Conservation (phyloP, 495 filamentous ascomycete genomes). For the Aspergillus affinis region DNA sequence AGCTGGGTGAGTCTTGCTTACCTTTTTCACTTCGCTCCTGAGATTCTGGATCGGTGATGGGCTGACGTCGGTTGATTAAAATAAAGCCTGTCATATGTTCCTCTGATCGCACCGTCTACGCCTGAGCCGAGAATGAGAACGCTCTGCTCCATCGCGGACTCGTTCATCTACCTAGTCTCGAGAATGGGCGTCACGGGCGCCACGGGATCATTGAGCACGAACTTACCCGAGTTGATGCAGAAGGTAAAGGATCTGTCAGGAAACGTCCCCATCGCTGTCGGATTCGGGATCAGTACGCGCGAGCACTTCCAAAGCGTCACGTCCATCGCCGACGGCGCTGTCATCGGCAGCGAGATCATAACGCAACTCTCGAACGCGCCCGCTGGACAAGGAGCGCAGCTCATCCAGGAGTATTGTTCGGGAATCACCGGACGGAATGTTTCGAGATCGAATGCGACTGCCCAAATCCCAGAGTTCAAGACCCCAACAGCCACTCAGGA, state of each 20-base stretch:
- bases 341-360: slow-evolving; percentile 84
- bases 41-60: no score
- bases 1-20: slow-evolving; percentile 35
- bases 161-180: slow-evolving; percentile 90
- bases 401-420: slow-evolving; percentile 74
- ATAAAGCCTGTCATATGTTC: slow-evolving; percentile 71
- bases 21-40: neutral
- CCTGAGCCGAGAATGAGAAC: slow-evolving; percentile 76
- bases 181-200: slow-evolving; percentile 88
- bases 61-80: no score
- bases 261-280: slow-evolving; percentile 74
- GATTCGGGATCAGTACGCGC: slow-evolving; percentile 85
- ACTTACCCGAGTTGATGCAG: slow-evolving; percentile 68
- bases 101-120: slow-evolving; percentile 79
- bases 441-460: neutral
- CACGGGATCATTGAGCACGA: slow-evolving; percentile 64
- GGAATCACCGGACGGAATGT: slow-evolving; percentile 43
- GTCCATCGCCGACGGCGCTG: slow-evolving; percentile 76
- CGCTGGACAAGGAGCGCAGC: slow-evolving; percentile 57
- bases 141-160: slow-evolving; percentile 83
- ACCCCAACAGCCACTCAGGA: neutral
- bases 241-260: slow-evolving; percentile 76
- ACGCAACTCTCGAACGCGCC: slow-evolving; percentile 62
- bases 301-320: slow-evolving; percentile 77
- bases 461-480: no score